Percentiles rank a stretch among this genome's conserved stretches.
phyloP scores from a whole-genome alignment of 2,329 filamentous ascomycete species.

The Parascedosporium putredinis region DNA sequence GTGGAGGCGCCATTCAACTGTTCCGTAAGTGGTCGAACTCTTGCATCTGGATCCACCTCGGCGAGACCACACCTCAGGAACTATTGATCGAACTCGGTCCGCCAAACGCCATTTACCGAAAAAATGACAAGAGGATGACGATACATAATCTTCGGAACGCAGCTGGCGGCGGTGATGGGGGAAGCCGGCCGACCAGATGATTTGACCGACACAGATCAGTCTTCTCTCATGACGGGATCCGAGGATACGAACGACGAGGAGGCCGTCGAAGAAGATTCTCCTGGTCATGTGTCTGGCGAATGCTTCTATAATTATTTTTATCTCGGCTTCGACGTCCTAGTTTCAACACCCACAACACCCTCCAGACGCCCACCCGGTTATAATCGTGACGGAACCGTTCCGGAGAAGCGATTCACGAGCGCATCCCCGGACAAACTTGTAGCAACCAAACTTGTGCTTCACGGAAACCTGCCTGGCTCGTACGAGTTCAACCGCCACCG shows the following conservation, averaged over 20 bases:
- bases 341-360: constrained; percentile 64
- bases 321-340: constrained; percentile 83
- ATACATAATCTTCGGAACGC: constrained; percentile 60
- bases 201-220: constrained; percentile 63
- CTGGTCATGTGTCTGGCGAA: constrained; percentile 51
- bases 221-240: constrained; percentile 59
- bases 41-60: constrained; percentile 62
- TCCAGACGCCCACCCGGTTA: constrained; percentile 49
- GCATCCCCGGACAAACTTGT: constrained; percentile 56
- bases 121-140: constrained; percentile 78
- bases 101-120: constrained; percentile 87
- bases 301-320: constrained; percentile 98
- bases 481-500: constrained; percentile 95
- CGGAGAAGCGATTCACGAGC: constrained; percentile 24
- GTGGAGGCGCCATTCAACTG: constrained; percentile 68
- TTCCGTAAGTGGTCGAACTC: constrained; percentile 58
- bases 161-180: constrained; percentile 2
- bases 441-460: constrained; percentile 83
- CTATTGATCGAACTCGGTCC: constrained; percentile 83
- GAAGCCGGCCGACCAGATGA: constrained; percentile 39
- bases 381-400: constrained; percentile 8
- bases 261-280: constrained; percentile 44
- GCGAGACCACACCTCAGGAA: constrained; percentile 85
- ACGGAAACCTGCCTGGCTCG: constrained; percentile 89
- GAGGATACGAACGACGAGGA: constrained; percentile 55